These are phyloP conservation scores for Aegilops sharonensis DNA, from an alignment of 176 grass and related monocot genomes.

Conservation along the genomic window DNA sequence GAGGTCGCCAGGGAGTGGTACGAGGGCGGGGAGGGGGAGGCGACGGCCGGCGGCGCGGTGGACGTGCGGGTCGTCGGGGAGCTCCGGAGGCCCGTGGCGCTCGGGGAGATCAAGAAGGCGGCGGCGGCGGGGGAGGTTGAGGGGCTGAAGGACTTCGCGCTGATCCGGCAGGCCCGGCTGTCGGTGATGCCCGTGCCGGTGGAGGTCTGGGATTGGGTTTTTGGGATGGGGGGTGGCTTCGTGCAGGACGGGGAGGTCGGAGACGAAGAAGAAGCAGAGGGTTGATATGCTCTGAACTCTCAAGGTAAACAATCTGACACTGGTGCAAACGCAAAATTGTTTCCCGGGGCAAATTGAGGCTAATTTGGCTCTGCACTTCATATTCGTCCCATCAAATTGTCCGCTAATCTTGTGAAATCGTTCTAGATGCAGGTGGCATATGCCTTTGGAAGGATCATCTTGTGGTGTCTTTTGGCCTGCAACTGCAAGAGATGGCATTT, in stretches of 20 bases:
- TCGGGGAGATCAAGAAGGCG: slow-evolving; percentile 68
- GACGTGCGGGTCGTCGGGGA: slow-evolving; percentile 65
- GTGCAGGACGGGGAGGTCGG: slow-evolving; percentile 26
- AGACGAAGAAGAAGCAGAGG: slow-evolving; percentile 11
- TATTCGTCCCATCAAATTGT: neutral
- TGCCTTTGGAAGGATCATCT: neutral
- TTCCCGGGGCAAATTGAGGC: neutral
- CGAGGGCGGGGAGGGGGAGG: slow-evolving; percentile 13
- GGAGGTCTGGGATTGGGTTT: slow-evolving; percentile 67
- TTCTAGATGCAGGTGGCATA: neutral
- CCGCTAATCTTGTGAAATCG: neutral
- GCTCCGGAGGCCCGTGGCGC: slow-evolving; percentile 43
- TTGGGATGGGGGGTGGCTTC: slow-evolving; percentile 68
- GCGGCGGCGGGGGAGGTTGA: slow-evolving; percentile 47
- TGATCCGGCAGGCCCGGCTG: slow-evolving; percentile 70
- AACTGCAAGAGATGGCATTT: neutral
- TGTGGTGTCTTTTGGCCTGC: slow-evolving; percentile 9
- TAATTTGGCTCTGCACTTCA: neutral
- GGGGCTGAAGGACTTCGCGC: slow-evolving; percentile 64
- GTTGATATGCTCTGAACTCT: neutral
- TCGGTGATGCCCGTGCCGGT: slow-evolving; percentile 76
- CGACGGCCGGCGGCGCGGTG: slow-evolving; percentile 50
- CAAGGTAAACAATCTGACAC: neutral
- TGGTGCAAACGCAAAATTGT: neutral
- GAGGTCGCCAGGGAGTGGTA: slow-evolving; percentile 70